These are phyloP conservation scores for Wickerhamiella shivajii DNA, from an alignment of 805 yeast species.

Conservation along the genomic window DNA sequence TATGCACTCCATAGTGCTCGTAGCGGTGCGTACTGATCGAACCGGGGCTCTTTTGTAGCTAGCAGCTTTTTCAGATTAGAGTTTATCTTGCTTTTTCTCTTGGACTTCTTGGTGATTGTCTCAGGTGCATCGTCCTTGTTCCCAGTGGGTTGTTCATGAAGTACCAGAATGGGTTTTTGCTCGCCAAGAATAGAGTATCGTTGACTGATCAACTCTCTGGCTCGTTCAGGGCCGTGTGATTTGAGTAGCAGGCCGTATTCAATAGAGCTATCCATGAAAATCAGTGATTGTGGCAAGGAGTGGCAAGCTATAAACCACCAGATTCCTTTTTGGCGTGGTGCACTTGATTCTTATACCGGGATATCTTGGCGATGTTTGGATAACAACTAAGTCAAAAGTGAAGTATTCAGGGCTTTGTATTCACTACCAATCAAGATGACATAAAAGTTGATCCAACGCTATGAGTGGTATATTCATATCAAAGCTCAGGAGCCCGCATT, in stretches of 20 bases:
- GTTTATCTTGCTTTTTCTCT: constrained; percentile 22
- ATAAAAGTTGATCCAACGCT: too few species aligned
- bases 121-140: constrained; percentile 22
- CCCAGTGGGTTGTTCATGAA: constrained; percentile 12
- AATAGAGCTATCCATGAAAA: too few species aligned
- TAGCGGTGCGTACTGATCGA: constrained; percentile 39
- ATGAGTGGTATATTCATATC: constrained; percentile 46
- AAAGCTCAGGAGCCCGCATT: constrained; percentile 44
- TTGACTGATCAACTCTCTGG: constrained; percentile 24
- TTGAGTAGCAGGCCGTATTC: constrained; percentile 20
- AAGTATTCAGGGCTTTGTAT: too few species aligned
- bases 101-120: constrained; percentile 18
- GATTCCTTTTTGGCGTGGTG: too few species aligned
- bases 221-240: constrained; percentile 21
- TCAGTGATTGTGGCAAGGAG: too few species aligned
- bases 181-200: constrained; percentile 26
- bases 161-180: constrained; percentile 25
- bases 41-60: constrained; percentile 18
- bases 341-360: too few species aligned
- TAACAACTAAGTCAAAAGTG: too few species aligned
- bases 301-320: too few species aligned
- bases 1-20: constrained; percentile 64
- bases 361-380: too few species aligned
- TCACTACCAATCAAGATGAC: too few species aligned
- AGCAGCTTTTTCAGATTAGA: constrained; percentile 25